Evolutionary conservation across 768 basidiomycete genomes (phyloP), one percentile per base, ranked within the genome.

Genomic region (Suillus occidentalis): DNA sequence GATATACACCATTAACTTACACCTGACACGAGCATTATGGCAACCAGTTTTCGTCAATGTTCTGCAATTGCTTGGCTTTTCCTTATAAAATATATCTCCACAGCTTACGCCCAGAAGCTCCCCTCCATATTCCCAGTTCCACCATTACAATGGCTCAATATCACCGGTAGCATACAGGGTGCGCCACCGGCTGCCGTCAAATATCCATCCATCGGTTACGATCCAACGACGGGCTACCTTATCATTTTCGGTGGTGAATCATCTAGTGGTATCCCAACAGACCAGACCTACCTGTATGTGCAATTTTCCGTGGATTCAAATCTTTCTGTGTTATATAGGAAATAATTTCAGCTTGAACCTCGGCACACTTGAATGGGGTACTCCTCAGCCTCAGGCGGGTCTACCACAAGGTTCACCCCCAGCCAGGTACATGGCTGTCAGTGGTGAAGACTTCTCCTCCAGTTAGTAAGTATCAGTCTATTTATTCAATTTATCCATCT

Each of bases 181-280:
- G 73, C 88, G 1, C 63, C 84, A 5, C 75, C 79, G 2, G 85
- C 89, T 8, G 87, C 88, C 8, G 81, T 92, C 68, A 89, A 86
- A 74, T 88, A 90, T 70, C 85, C 90, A 8, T 82, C 88, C 40
- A 87, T 94, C 68, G 92, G 90, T 16, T 83, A 80, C 71, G 76
- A 79, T 70, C 76, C 73, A 68, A 64, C 47, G 42, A 84, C 84
- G 69, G 31, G 84, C 86, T 60, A 83, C 12, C 75, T 93, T 61
- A 78, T 93, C 68, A 82, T 93, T 61, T 93, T 92, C 71, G 91
- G 91, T 60, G 91, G 91, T 56, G 83, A 91, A 76, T 89, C 90
- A 6, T 79, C 84, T 63, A 84, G 83, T 66, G 87, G 89, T 13
- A 80, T 89, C 36, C 80, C 82, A 56, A 87, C 86, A 72, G 83